phyloP scores from a whole-genome alignment of 73 alveolate species.

The Paramecium sexaurelia region DNA sequence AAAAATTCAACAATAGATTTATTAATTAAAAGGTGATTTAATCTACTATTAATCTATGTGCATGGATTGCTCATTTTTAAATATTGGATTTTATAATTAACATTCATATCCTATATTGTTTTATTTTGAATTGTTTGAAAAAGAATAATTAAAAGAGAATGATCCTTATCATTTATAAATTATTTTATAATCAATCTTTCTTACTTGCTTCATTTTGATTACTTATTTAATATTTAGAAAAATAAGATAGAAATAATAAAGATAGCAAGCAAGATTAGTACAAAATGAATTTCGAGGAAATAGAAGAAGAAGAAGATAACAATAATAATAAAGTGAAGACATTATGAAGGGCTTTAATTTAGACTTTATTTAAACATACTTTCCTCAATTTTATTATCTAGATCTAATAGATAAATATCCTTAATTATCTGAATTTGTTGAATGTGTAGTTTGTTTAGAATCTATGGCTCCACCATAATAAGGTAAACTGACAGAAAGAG shows the following conservation, averaged over 20 bases:
- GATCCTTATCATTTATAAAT: neutral
- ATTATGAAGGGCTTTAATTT: neutral
- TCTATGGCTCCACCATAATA: neutral
- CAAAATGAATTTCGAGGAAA: neutral
- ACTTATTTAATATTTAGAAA: neutral
- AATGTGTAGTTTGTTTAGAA: constrained; percentile 49
- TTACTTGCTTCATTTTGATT: neutral
- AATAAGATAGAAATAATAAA: neutral
- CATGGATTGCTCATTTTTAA: neutral
- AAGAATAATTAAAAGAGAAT: neutral
- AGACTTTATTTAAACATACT: constrained; percentile 9
- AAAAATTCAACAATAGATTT: neutral
- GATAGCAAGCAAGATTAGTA: neutral
- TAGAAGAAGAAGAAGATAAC: constrained; percentile 20
- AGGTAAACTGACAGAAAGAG: constrained; percentile 7
- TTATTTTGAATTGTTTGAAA: constrained; percentile 29
- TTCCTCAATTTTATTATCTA: neutral
- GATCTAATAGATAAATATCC: constrained; percentile 50
- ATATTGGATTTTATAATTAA: constrained; percentile 19
- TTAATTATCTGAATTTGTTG: constrained; percentile 14
- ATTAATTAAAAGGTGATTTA: neutral
- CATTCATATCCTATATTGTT: neutral
- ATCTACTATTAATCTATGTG: neutral
- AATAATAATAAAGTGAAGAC: neutral
- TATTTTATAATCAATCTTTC: neutral